Conservation (phyloP, 2,329 filamentous ascomycete species). For the Trichoderma arundinaceum region DNA sequence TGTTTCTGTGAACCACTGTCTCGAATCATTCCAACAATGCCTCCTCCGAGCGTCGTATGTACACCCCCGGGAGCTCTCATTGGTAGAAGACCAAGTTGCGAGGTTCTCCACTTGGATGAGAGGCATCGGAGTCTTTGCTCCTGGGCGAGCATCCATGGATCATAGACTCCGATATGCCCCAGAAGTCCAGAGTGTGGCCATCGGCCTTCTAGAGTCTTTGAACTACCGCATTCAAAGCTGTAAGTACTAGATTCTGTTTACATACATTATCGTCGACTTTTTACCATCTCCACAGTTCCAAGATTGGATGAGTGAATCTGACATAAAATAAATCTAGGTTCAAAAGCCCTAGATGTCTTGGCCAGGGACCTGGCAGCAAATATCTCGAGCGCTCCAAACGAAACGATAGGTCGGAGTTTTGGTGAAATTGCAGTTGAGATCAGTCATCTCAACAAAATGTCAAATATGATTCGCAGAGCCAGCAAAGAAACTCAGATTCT, state of each 20-base stretch:
- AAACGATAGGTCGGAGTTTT: too few relatives aligned
- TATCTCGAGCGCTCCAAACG: too few relatives aligned
- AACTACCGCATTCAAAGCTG: not conserved
- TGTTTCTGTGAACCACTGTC: not conserved
- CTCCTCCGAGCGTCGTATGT: not conserved
- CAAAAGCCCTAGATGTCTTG: not conserved
- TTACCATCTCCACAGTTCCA: too few relatives aligned
- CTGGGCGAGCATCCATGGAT: not conserved
- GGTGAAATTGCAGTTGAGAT: not conserved
- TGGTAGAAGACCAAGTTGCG: not conserved
- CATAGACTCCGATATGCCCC: not conserved
- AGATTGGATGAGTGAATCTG: not conserved
- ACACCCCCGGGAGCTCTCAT: not conserved
- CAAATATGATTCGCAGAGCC: constrained; percentile 2
- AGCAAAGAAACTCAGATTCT: constrained; percentile 30
- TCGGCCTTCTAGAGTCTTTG: not conserved
- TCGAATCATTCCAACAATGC: not conserved
- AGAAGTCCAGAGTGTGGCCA: not conserved
- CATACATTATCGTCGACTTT: not conserved
- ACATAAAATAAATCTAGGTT: not conserved
- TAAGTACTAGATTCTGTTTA: not conserved
- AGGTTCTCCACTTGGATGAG: not conserved
- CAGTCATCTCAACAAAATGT: not conserved
- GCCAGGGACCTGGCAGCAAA: too few relatives aligned
- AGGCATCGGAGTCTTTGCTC: not conserved